These are phyloP conservation scores for Pisolithus thermaeus DNA, from an alignment of 1,284 basidiomycete species.

Conservation along the genomic window DNA sequence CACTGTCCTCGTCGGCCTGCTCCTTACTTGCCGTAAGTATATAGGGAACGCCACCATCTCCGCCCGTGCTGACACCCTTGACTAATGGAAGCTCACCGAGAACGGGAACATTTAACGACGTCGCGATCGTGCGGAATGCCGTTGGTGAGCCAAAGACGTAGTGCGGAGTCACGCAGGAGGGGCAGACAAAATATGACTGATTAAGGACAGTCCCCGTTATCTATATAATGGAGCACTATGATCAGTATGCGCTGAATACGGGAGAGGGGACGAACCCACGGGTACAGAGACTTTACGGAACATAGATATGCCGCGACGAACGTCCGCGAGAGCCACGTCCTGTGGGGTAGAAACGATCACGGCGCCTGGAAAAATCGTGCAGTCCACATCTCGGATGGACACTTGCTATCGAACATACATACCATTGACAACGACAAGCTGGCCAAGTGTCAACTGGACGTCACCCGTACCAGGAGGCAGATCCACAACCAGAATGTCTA, in stretches of 20 bases:
- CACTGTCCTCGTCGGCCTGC: conserved; percentile 25
- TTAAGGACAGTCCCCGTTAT: conserved; percentile 89
- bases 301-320: conserved; percentile 91
- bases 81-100: conserved; percentile 87
- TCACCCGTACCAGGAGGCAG: conserved; percentile 98
- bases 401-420: conserved; percentile 11
- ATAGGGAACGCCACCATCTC: conserved; percentile 71
- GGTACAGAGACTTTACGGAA: conserved; percentile 88
- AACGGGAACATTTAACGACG: conserved; percentile 56
- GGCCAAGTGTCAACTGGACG: conserved; percentile 88
- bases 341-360: conserved; percentile 96
- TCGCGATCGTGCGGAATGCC: conserved; percentile 61
- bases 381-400: neutral
- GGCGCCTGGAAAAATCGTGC: conserved; percentile 43
- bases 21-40: conserved; percentile 30
- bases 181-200: conserved; percentile 86
- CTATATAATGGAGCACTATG: conserved; percentile 36
- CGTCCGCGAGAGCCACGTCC: conserved; percentile 89
- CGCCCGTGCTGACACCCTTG: conserved; percentile 66
- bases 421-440: conserved; percentile 88
- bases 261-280: conserved; percentile 39
- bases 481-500: conserved; percentile 91
- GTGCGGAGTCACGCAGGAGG: conserved; percentile 66
- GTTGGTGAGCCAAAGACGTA: conserved; percentile 76
- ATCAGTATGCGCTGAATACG: neutral